Evolutionary conservation across 2,329 filamentous ascomycete genomes (phyloP).

Genomic region (Coniochaeta sp.): DNA sequence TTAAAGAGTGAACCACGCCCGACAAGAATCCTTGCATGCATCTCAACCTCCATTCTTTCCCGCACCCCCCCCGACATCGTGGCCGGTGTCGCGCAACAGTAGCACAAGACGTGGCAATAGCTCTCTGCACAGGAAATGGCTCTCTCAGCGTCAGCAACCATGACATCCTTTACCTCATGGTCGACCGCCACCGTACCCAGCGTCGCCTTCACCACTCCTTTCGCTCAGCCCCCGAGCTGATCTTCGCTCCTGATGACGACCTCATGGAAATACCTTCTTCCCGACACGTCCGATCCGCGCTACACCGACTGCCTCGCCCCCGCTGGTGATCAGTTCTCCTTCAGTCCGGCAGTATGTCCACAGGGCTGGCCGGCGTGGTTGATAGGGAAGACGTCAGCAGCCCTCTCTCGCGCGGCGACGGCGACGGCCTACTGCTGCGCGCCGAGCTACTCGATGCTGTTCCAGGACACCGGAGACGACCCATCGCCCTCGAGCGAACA

Average conservation of each 20-base stretch:
- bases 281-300: conserved; percentile 4
- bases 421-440: conserved; percentile 5
- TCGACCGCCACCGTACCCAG: background rate
- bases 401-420: background rate
- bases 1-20: background rate
- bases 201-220: conserved; percentile 6
- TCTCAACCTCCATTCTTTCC: background rate
- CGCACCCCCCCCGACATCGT: background rate
- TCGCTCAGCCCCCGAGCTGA: conserved; percentile 7
- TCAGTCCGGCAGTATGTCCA: conserved; percentile 8
- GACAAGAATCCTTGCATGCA: background rate
- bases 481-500: background rate
- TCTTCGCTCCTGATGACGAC: conserved; percentile 4
- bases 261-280: background rate
- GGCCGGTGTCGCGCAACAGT: background rate
- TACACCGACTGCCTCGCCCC: conserved; percentile 4
- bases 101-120: background rate
- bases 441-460: conserved; percentile 2
- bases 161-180: conserved; percentile 2
- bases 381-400: background rate
- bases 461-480: background rate
- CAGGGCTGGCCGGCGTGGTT: conserved; percentile 5
- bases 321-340: conserved; percentile 4
- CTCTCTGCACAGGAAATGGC: background rate
- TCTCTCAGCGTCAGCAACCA: background rate